These are phyloP conservation scores for Emericellopsis cladophorae DNA, from an alignment of 2,329 filamentous ascomycete species.

Conservation along the genomic window DNA sequence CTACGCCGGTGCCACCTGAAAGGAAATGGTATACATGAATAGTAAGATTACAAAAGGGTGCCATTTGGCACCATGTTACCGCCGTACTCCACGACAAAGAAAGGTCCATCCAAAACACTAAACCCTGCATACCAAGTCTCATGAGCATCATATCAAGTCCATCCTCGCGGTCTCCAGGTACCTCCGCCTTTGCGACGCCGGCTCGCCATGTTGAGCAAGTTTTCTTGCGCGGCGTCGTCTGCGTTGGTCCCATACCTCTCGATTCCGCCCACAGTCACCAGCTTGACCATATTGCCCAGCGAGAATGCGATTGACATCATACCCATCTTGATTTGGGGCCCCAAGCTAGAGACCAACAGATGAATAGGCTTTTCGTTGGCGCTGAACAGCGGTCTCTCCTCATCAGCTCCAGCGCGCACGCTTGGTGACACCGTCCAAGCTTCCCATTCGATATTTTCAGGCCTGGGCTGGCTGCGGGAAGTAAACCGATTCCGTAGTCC, in stretches of 20 bases:
- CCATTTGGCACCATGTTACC: too few relatives aligned
- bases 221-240: constrained; percentile 14
- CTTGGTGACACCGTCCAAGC: constrained; percentile 39
- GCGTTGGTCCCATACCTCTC: constrained; percentile 44
- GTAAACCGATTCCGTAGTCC: constrained; percentile 16
- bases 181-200: constrained; percentile 22
- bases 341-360: constrained; percentile 52
- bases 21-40: too few relatives aligned
- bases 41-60: too few relatives aligned
- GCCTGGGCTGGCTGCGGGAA: constrained; percentile 5
- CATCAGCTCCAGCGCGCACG: constrained; percentile 28
- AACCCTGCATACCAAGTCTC: too few relatives aligned
- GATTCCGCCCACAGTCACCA: constrained; percentile 50
- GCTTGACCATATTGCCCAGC: constrained; percentile 61
- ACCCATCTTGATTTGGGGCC: constrained; percentile 52
- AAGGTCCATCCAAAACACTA: too few relatives aligned
- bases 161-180: neutral
- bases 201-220: constrained; percentile 17
- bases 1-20: too few relatives aligned
- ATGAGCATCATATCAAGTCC: neutral
- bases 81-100: too few relatives aligned
- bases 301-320: constrained; percentile 54
- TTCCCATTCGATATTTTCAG: constrained; percentile 31
- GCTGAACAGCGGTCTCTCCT: constrained; percentile 29
- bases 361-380: constrained; percentile 30